Evolutionary conservation across 2,329 filamentous ascomycete species (phyloP), one percentile per base, ranked within the genome.

Genomic region (Pyrenophora seminiperda): DNA sequence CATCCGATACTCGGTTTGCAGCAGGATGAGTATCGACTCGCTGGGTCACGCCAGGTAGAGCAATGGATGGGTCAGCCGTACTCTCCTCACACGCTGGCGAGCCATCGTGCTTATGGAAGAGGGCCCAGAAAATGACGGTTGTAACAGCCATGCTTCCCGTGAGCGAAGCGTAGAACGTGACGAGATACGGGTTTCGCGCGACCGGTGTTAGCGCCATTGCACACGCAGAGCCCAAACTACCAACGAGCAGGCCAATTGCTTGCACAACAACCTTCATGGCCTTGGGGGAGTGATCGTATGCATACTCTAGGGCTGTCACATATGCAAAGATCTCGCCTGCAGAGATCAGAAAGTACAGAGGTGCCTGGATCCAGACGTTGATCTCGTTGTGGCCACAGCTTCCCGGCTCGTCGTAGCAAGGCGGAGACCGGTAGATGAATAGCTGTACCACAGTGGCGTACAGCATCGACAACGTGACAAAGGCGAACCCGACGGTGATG

Each of bases 271-370:
- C 53, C 47, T 61, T 67, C 71, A 77, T 77, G 9, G 67, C 63
- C 10, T 63, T 62, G 1, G 76, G 76, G 0, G 76, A 71, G 24
- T 74, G 59, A 33, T 57, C 63, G 51, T 76, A 78, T 0, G 71
- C 64, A 47, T 73, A 77, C 50, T 77, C 75, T 18, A 62, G 68
- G 2, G 65, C 62, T 0, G 75, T 75, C 5, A 72, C 66, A 22
- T 73, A 61, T 2, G 68, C 71, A 7, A 79, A 65, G 24, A 77
- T 73, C 59, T 78, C 76, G 0, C 66, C 72, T 3, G 75, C 39
- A 0, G 71, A 72, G 0, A 73, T 57, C 1, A 66, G 39, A 13
- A 75, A 56, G 44, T 75, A 74, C 0, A 70, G 54, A 0, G 75
- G 75, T 2, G 67, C 40, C 44, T 77, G 75, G 1, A 71, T 32